Percentiles rank a stretch among this genome's conserved stretches.
These are phyloP conservation scores for Hymenoscyphus fructigenus DNA, from an alignment of 2,329 filamentous ascomycete genomes.

Conservation along the genomic window DNA sequence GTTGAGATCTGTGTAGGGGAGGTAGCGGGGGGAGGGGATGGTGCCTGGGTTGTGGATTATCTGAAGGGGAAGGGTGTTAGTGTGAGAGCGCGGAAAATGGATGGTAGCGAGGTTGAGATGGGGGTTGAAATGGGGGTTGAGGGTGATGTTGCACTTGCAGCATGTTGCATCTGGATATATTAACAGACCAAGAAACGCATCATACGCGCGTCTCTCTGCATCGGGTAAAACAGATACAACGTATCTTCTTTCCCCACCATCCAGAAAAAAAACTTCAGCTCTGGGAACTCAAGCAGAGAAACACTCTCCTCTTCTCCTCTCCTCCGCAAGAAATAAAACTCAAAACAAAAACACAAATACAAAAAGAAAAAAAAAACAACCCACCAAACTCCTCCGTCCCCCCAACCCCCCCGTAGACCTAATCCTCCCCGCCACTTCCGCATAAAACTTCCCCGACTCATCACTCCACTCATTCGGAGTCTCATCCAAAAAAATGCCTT, in stretches of 20 bases:
- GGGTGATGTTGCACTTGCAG: background rate
- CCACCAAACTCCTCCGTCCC: constrained; percentile 5
- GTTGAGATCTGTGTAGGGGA: background rate
- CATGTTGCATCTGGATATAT: constrained; percentile 1
- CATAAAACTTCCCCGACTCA: constrained; percentile 4
- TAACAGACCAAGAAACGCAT: background rate
- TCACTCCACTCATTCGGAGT: constrained; percentile 10
- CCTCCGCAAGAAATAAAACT: too few species aligned
- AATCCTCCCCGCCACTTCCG: background rate
- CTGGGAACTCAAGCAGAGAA: background rate
- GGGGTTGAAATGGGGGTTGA: background rate
- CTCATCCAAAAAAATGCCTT: constrained; percentile 26
- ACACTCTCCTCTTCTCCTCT: background rate
- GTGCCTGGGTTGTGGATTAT: constrained; percentile 15
- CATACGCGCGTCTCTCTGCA: background rate
- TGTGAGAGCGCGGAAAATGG: too few species aligned
- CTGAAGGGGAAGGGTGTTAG: background rate
- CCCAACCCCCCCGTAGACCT: background rate
- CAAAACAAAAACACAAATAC: too few species aligned
- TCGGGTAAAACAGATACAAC: background rate
- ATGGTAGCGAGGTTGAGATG: too few species aligned
- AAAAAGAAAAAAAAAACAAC: background rate
- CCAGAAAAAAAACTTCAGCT: too few species aligned
- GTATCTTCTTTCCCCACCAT: background rate
- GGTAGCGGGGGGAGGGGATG: background rate